Conservation (phyloP, 2,329 filamentous ascomycete species). For the Monosporascus sp. region DNA sequence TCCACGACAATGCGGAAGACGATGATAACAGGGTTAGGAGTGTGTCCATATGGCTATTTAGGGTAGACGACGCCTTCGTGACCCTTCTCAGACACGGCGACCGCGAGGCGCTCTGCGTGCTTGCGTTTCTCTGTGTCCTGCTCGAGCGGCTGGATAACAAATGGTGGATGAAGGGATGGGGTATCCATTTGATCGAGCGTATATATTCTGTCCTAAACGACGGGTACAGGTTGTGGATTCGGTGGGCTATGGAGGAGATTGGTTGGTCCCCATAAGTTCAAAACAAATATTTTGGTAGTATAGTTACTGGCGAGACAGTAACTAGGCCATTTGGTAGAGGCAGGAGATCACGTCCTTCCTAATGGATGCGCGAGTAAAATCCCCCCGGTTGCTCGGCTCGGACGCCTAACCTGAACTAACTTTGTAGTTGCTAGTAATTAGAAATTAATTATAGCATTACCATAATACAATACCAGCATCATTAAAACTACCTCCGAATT, state of each 20-base stretch:
- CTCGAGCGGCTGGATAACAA: conserved; percentile 20
- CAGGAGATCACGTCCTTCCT: too few relatives aligned
- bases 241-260: conserved; percentile 24
- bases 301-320: too few relatives aligned
- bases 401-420: too few relatives aligned
- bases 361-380: too few relatives aligned
- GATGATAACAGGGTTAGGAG: conserved; percentile 16
- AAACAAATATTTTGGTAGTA: neutral
- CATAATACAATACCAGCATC: too few relatives aligned
- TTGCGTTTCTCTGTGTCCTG: conserved; percentile 24
- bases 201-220: conserved; percentile 21
- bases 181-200: conserved; percentile 20
- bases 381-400: too few relatives aligned
- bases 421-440: too few relatives aligned
- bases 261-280: conserved; percentile 17
- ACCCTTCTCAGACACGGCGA: conserved; percentile 14
- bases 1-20: conserved; percentile 3
- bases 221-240: conserved; percentile 21
- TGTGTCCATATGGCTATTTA: conserved; percentile 19
- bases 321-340: too few relatives aligned
- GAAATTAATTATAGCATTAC: too few relatives aligned
- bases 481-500: too few relatives aligned
- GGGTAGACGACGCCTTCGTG: conserved; percentile 12
- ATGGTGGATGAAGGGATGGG: conserved; percentile 26
- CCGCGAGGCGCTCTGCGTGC: conserved; percentile 17